phyloP scores from a whole-genome alignment of 1,284 basidiomycete species.

The Pholiota adiposa region DNA sequence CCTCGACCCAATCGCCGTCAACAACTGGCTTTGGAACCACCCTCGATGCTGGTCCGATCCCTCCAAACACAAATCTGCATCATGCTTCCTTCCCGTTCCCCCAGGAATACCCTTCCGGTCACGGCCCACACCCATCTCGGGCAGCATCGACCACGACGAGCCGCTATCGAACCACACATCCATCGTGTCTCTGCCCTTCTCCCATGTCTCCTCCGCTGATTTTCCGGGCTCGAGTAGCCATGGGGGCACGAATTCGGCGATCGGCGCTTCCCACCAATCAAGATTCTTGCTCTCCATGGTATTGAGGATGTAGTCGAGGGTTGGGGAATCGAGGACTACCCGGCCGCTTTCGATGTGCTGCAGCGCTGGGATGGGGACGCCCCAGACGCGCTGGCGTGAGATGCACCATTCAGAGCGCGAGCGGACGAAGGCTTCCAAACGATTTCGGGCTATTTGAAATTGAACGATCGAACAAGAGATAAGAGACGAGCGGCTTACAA shows the following conservation, averaged over 20 bases:
- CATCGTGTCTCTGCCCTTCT: slow-evolving; percentile 92
- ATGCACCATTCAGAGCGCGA: slow-evolving; percentile 99
- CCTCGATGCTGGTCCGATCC: slow-evolving; percentile 98
- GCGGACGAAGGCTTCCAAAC: slow-evolving; percentile 84
- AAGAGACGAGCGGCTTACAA: slow-evolving; percentile 52
- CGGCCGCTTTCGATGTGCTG: slow-evolving; percentile 70
- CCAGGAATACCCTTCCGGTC: slow-evolving; percentile 17
- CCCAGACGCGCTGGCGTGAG: slow-evolving; percentile 97
- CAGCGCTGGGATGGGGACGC: slow-evolving; percentile 94
- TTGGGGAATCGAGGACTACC: slow-evolving; percentile 69
- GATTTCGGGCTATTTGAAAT: slow-evolving; percentile 66
- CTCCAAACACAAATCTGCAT: slow-evolving; percentile 92
- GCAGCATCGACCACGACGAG: slow-evolving; percentile 89
- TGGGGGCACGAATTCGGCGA: slow-evolving; percentile 82
- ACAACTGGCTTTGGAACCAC: slow-evolving; percentile 97
- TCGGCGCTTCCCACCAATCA: slow-evolving; percentile 90
- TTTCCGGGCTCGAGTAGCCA: slow-evolving; percentile 50
- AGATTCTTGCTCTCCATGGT: slow-evolving; percentile 79
- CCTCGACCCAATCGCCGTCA: slow-evolving; percentile 77
- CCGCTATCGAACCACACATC: slow-evolving; percentile 99
- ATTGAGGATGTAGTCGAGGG: slow-evolving; percentile 79
- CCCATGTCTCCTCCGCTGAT: slow-evolving; percentile 52
- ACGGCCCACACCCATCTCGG: slow-evolving; percentile 40
- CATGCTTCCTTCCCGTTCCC: slow-evolving; percentile 36
- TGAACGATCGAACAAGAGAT: background rate